phyloP scores from a whole-genome alignment of 345 rosid species.

The Eucalyptus curtisii region DNA sequence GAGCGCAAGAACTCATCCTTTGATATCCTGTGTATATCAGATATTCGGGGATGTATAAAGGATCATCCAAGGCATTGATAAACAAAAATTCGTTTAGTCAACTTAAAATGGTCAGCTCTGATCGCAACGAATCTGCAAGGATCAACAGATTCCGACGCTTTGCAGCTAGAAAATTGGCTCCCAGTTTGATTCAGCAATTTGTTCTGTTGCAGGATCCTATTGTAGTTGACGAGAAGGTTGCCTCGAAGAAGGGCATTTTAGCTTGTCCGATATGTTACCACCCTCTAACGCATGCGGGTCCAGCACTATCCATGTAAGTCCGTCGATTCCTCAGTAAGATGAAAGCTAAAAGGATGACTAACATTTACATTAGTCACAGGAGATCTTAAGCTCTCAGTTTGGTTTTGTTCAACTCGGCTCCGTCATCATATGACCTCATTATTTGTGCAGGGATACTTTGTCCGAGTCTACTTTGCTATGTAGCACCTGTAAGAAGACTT shows the following conservation, averaged over 20 bases:
- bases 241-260: conserved; percentile 10
- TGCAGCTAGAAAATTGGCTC: not conserved
- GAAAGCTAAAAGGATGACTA: not conserved
- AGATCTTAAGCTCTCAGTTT: not conserved
- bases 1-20: not conserved
- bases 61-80: not conserved
- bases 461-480: conserved; percentile 31
- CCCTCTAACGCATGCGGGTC: conserved; percentile 17
- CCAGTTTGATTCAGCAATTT: not conserved
- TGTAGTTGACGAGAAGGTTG: conserved; percentile 14
- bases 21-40: not conserved
- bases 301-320: conserved; percentile 32
- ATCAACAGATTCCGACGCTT: not conserved
- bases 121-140: not conserved
- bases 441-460: conserved; percentile 21
- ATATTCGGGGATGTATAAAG: not conserved
- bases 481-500: conserved; percentile 47
- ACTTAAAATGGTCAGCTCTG: not conserved
- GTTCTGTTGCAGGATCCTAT: conserved; percentile 13
- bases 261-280: conserved; percentile 76
- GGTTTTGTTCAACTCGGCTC: not conserved
- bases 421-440: not conserved
- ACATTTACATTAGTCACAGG: not conserved
- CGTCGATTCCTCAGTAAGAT: not conserved
- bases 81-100: not conserved